Evolutionary conservation across 176 grass and related monocot genomes (phyloP).

Genomic region (Oryza punctata): DNA sequence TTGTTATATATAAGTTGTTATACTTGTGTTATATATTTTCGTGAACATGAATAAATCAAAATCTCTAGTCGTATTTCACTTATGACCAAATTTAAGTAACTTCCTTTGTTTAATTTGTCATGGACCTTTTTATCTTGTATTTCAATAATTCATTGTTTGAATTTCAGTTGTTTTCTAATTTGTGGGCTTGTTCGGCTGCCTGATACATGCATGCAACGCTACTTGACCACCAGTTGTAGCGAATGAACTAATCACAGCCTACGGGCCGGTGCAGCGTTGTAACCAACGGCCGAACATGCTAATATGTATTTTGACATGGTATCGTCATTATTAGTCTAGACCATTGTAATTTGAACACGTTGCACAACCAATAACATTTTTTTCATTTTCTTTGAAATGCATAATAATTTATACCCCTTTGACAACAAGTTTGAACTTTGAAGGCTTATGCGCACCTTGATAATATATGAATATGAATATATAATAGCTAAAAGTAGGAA

Average conservation of each 20-base stretch:
- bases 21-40: neutral
- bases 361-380: neutral
- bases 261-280: no score
- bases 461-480: no score
- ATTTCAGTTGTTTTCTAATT: neutral
- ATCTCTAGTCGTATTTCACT: neutral
- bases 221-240: no score
- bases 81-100: neutral
- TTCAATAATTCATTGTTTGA: neutral
- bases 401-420: neutral
- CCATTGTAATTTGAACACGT: neutral
- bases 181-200: no score
- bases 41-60: neutral
- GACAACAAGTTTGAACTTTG: no score
- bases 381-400: neutral
- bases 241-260: no score
- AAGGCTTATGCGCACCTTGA: no score
- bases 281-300: no score
- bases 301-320: neutral
- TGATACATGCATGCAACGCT: no score
- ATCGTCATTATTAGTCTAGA: neutral
- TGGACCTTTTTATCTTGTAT: neutral
- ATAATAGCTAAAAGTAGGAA: no score
- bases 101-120: neutral
- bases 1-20: no score